These are phyloP conservation scores for Lasiodiplodia hormozganensis DNA, from an alignment of 2,329 filamentous ascomycete genomes.

Conservation along the genomic window DNA sequence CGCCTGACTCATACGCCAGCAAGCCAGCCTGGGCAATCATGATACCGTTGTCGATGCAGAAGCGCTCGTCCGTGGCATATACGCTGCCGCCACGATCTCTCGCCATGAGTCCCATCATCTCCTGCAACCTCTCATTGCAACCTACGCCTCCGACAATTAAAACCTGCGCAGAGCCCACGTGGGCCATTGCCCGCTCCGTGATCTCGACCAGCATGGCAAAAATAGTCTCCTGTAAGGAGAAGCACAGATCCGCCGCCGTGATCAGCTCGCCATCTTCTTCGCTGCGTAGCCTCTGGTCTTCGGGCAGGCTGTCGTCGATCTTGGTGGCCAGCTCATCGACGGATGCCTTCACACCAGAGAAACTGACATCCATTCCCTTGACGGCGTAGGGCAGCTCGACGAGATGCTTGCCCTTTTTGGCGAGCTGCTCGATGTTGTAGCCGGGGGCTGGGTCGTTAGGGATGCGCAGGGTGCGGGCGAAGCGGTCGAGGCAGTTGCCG, in stretches of 20 bases:
- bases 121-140: constrained; percentile 90
- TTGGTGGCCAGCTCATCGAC: constrained; percentile 80
- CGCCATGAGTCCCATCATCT: constrained; percentile 99
- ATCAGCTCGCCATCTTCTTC: constrained; percentile 64
- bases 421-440: constrained; percentile 97
- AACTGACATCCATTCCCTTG: constrained; percentile 98
- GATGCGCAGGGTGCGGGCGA: constrained; percentile 88
- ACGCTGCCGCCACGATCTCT: constrained; percentile 85
- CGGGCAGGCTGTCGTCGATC: constrained; percentile 53
- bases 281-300: constrained; percentile 50
- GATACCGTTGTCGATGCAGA: constrained; percentile 98
- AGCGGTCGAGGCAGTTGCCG: constrained; percentile 95
- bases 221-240: constrained; percentile 92
- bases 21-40: constrained; percentile 99
- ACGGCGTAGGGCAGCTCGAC: constrained; percentile 94
- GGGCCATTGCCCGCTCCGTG: constrained; percentile 97
- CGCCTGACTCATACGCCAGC: constrained; percentile 82
- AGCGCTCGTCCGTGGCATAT: constrained; percentile 94
- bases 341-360: constrained; percentile 86
- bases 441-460: constrained; percentile 96
- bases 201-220: constrained; percentile 98
- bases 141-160: constrained; percentile 95
- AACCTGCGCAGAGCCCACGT: constrained; percentile 89
- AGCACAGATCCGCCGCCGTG: constrained; percentile 87
- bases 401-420: constrained; percentile 73